Percentiles rank a stretch among this genome's conserved stretches.
Conservation (phyloP, 1,284 basidiomycete genomes). For the Takashimella tepidaria region DNA sequence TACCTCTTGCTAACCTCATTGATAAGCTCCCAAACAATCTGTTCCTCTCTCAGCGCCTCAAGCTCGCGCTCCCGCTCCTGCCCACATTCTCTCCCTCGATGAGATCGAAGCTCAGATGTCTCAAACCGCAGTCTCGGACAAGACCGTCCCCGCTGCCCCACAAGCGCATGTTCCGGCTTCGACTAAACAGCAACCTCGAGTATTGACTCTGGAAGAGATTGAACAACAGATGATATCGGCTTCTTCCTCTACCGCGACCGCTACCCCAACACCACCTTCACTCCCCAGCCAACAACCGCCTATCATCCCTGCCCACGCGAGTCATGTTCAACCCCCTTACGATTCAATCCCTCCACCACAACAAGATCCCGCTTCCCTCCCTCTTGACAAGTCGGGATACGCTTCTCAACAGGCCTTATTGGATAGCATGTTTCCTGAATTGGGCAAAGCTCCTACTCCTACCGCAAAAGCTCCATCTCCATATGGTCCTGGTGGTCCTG, state of each 20-base stretch:
- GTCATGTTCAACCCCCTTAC: constrained; percentile 31
- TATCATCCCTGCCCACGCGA: constrained; percentile 36
- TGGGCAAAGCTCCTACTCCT: constrained; percentile 24
- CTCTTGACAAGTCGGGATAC: constrained; percentile 33
- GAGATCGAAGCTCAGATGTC: constrained; percentile 92
- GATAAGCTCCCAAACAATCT: no score
- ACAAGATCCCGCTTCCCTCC: constrained; percentile 11
- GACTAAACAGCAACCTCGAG: constrained; percentile 14
- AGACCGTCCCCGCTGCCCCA: background rate
- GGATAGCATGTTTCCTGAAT: constrained; percentile 46
- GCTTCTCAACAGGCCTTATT: constrained; percentile 37
- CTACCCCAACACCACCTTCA: constrained; percentile 8
- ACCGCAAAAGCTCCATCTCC: constrained; percentile 7
- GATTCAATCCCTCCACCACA: constrained; percentile 23
- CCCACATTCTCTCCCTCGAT: constrained; percentile 71
- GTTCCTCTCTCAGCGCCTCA: constrained; percentile 37
- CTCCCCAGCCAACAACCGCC: constrained; percentile 11
- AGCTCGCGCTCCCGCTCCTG: constrained; percentile 26
- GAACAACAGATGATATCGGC: constrained; percentile 47
- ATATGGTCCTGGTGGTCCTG: background rate
- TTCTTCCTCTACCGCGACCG: constrained; percentile 7
- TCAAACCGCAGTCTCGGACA: constrained; percentile 16
- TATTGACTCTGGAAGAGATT: constrained; percentile 48
- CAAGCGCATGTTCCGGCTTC: constrained; percentile 8
- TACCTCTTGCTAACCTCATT: no score